phyloP scores from a whole-genome alignment of 345 rosid species.

The Arabis alpina region DNA sequence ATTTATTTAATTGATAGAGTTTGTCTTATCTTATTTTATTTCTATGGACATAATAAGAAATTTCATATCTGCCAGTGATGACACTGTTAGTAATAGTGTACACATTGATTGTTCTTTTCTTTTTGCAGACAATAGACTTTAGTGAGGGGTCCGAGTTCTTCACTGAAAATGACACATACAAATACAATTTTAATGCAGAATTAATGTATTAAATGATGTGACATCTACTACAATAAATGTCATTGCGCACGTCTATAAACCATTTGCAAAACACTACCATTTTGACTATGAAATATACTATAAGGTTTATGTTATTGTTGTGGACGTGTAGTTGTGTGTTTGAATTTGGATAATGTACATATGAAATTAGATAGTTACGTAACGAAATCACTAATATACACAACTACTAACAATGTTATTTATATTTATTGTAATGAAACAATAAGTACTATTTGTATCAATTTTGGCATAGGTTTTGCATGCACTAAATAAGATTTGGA shows the following conservation, averaged over 20 bases:
- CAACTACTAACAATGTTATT: no score
- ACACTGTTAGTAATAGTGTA: slow-evolving; percentile 13
- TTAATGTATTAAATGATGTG: not conserved
- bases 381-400: no score
- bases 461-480: slow-evolving; percentile 1
- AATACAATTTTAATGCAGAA: not conserved
- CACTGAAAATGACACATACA: slow-evolving; percentile 1
- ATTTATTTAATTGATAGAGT: slow-evolving; percentile 35
- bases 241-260: not conserved
- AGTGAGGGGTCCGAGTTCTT: slow-evolving; percentile 37
- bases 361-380: no score
- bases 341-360: no score
- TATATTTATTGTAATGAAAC: no score
- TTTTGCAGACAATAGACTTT: slow-evolving; percentile 25
- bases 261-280: not conserved
- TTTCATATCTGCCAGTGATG: slow-evolving; percentile 27
- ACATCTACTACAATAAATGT: not conserved
- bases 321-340: no score
- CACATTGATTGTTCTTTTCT: slow-evolving; percentile 18
- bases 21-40: slow-evolving; percentile 6
- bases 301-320: no score
- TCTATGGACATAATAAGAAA: slow-evolving; percentile 22
- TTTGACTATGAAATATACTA: no score
- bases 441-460: no score
- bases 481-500: not conserved